Evolutionary conservation across 768 basidiomycete species (phyloP).

Genomic region (Russula compacta): DNA sequence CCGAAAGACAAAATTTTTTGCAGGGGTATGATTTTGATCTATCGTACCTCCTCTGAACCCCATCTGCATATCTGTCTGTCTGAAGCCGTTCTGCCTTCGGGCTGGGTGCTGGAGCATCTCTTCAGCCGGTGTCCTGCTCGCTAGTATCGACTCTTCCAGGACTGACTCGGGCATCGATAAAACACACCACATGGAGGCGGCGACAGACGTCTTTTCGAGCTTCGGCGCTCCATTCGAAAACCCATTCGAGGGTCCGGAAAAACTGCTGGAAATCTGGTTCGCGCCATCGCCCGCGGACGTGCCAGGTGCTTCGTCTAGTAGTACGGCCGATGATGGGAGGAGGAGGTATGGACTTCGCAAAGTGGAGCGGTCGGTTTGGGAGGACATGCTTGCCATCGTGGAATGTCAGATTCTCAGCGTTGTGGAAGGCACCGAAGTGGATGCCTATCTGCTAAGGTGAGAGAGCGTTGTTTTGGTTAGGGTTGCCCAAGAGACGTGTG

Average conservation of each 20-base stretch:
- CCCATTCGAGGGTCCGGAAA: constrained; percentile 91
- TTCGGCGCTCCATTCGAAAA: constrained; percentile 19
- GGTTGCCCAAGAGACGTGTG: background rate
- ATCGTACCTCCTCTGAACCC: too few species aligned
- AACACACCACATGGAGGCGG: constrained; percentile 1
- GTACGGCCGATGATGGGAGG: constrained; percentile 23
- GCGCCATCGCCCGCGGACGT: constrained; percentile 62
- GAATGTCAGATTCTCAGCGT: constrained; percentile 93
- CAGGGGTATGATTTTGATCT: too few species aligned
- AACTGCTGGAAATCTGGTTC: constrained; percentile 97
- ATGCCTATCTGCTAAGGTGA: constrained; percentile 94
- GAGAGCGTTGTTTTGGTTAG: constrained; percentile 20
- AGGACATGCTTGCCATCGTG: constrained; percentile 95
- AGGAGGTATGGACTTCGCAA: constrained; percentile 62
- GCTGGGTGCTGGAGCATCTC: too few species aligned
- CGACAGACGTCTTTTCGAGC: background rate
- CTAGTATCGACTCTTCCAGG: too few species aligned
- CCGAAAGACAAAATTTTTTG: too few species aligned
- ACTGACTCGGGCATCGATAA: too few species aligned
- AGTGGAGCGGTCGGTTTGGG: constrained; percentile 75
- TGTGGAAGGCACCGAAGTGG: constrained; percentile 79
- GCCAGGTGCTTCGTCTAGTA: constrained; percentile 32
- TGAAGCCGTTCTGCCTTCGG: too few species aligned
- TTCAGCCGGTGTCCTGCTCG: too few species aligned
- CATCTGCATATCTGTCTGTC: too few species aligned